phyloP scores from a whole-genome alignment of 2,329 filamentous ascomycete species.

The Fusarium mangiferae region DNA sequence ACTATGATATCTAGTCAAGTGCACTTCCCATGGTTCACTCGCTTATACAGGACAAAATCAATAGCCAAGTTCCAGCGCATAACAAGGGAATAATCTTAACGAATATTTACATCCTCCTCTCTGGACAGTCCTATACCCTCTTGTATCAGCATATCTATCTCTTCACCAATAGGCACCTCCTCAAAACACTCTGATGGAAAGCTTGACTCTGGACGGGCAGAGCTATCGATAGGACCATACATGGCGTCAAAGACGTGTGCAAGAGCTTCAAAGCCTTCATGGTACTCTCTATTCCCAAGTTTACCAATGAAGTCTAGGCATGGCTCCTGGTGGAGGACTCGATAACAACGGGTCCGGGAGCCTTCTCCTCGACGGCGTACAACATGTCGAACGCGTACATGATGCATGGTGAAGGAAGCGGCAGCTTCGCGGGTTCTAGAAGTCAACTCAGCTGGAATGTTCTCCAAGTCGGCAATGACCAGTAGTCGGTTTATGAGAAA shows the following conservation, averaged over 20 bases:
- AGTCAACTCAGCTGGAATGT: rapidly evolving
- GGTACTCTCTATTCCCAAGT: rapidly evolving
- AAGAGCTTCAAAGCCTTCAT: rapidly evolving
- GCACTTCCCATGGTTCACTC: rapidly evolving
- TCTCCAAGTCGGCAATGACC: rapidly evolving
- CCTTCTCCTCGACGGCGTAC: rapidly evolving
- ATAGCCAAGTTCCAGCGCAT: rapidly evolving
- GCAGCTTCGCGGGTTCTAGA: rapidly evolving
- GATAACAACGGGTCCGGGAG: rapidly evolving
- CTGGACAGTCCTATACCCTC: neutral
- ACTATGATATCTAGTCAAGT: no score
- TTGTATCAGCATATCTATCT: neutral
- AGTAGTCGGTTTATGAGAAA: neutral
- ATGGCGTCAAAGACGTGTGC: rapidly evolving
- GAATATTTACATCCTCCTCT: rapidly evolving
- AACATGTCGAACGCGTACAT: neutral
- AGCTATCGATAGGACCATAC: rapidly evolving
- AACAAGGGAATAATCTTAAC: rapidly evolving
- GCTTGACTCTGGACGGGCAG: rapidly evolving
- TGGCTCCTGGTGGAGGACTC: rapidly evolving
- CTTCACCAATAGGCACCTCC: rapidly evolving
- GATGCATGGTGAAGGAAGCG: rapidly evolving
- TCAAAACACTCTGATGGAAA: rapidly evolving
- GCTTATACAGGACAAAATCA: neutral
- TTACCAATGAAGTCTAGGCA: rapidly evolving